A percentile compares a stretch with the other conserved stretches of the same genome.
phyloP scores from a whole-genome alignment of 2,329 filamentous ascomycete species.

The Hymenoscyphus infarciens region DNA sequence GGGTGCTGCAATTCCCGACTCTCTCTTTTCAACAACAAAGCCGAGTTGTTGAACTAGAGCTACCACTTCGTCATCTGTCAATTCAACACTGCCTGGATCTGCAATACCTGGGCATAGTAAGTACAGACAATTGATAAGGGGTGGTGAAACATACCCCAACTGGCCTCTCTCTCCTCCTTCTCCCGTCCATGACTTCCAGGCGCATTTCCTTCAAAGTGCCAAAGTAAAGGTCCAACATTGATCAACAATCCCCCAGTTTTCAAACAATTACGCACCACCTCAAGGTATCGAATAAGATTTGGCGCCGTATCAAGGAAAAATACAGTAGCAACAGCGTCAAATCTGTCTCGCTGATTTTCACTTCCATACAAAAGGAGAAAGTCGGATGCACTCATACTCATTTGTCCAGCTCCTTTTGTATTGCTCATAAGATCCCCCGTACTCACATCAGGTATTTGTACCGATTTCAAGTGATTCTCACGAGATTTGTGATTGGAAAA shows the following conservation, averaged over 20 bases:
- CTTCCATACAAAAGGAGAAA: slow-evolving; percentile 83
- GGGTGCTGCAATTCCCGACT: slow-evolving; percentile 62
- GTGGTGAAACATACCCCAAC: neutral
- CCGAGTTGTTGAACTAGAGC: slow-evolving; percentile 70
- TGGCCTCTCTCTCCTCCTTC: slow-evolving; percentile 35
- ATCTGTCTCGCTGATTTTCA: slow-evolving; percentile 56
- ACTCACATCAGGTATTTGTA: slow-evolving; percentile 77
- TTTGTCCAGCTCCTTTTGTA: slow-evolving; percentile 50
- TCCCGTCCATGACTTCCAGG: slow-evolving; percentile 50
- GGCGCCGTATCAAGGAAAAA: slow-evolving; percentile 98
- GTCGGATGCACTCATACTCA: slow-evolving; percentile 92
- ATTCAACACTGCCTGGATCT: slow-evolving; percentile 85
- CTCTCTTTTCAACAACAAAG: slow-evolving; percentile 66
- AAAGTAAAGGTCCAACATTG: slow-evolving; percentile 86
- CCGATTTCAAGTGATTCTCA: slow-evolving; percentile 68
- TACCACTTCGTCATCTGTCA: slow-evolving; percentile 85
- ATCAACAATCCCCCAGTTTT: slow-evolving; percentile 75
- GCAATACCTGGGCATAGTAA: slow-evolving; percentile 60
- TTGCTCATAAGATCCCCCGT: slow-evolving; percentile 53
- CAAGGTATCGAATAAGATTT: slow-evolving; percentile 85
- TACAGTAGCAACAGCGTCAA: slow-evolving; percentile 81
- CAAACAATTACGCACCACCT: slow-evolving; percentile 76
- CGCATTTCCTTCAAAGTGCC: slow-evolving; percentile 85
- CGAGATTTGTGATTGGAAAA: slow-evolving; percentile 83
- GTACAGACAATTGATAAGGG: slow-evolving; percentile 6